These are phyloP conservation scores for Neofusicoccum ribis DNA, from an alignment of 2,329 filamentous ascomycete species.

Conservation along the genomic window DNA sequence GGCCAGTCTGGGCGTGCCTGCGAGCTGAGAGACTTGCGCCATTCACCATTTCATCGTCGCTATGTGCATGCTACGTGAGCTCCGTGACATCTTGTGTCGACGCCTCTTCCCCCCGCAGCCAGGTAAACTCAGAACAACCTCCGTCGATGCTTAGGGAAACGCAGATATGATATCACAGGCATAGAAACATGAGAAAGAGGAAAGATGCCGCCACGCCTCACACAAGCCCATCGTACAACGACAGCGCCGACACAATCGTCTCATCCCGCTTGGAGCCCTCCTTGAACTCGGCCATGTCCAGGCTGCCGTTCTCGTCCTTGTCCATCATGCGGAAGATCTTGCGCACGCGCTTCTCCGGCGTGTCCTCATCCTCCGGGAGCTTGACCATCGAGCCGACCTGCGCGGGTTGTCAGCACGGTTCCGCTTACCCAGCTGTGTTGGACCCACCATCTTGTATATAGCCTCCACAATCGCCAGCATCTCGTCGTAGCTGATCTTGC, in stretches of 20 bases:
- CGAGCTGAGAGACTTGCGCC: conserved; percentile 1
- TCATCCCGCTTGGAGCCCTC: conserved; percentile 98
- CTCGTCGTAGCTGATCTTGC: conserved; percentile 98
- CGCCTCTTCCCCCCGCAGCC: conserved; percentile 5
- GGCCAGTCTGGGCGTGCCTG: background rate
- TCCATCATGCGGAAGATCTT: conserved; percentile 99
- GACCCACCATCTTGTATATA: conserved; percentile 95
- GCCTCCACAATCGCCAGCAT: conserved; percentile 99
- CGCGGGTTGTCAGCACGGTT: conserved; percentile 24
- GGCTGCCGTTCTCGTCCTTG: conserved; percentile 96
- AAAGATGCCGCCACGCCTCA: conserved; percentile 43
- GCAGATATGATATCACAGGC: conserved; percentile 42
- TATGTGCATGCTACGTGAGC: conserved; percentile 14
- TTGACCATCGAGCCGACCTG: conserved; percentile 99
- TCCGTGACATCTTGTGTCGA: conserved; percentile 1
- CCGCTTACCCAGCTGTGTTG: background rate
- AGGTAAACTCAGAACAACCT: conserved; percentile 23
- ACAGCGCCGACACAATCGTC: conserved; percentile 96
- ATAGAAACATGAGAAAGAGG: conserved; percentile 32
- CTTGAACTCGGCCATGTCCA: conserved; percentile 98
- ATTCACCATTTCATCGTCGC: conserved; percentile 17
- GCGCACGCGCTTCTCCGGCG: conserved; percentile 92
- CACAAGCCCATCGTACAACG: conserved; percentile 93
- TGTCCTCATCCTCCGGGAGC: conserved; percentile 96
- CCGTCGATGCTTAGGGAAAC: conserved; percentile 34